A percentile compares a stretch with the other conserved stretches of the same genome.
Evolutionary conservation across 208 protist species (phyloP).

Genomic region (Trypanosoma cruzi): DNA sequence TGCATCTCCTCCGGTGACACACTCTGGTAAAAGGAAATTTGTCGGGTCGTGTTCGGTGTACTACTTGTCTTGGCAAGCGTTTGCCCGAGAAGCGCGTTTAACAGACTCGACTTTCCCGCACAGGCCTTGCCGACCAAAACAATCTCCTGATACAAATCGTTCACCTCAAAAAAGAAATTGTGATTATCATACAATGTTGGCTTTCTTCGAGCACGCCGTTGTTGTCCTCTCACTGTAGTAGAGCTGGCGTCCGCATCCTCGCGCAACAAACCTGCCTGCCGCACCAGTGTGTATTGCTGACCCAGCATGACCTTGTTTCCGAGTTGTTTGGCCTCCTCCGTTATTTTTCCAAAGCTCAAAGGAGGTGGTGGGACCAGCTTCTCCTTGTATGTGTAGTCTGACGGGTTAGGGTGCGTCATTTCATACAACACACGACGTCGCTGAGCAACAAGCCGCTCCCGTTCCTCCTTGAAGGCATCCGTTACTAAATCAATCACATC

Average conservation of each 20-base stretch:
- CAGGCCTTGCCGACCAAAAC: conserved; percentile 82
- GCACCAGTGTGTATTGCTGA: conserved; percentile 78
- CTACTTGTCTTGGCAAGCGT: conserved; percentile 84
- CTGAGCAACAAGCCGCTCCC: conserved; percentile 51
- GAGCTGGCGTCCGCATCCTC: conserved; percentile 20
- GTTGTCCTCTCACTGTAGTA: not conserved
- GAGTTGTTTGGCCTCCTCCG: conserved; percentile 61
- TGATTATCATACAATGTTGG: conserved; percentile 79
- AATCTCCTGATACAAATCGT: conserved; percentile 91
- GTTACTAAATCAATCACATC: conserved; percentile 90
- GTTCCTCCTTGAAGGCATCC: conserved; percentile 72
- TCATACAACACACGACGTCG: conserved; percentile 82
- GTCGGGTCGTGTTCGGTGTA: conserved; percentile 83
- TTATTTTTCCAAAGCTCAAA: conserved; percentile 83
- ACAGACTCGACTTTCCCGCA: conserved; percentile 87
- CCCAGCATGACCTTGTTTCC: conserved; percentile 74
- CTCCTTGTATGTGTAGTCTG: conserved; percentile 86
- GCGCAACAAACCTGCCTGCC: conserved; percentile 57
- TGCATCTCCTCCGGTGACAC: conserved; percentile 79
- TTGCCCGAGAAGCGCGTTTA: conserved; percentile 87
- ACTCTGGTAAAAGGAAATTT: conserved; percentile 90
- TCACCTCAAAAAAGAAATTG: conserved; percentile 93
- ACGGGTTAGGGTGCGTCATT: conserved; percentile 78
- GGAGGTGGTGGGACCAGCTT: conserved; percentile 89
- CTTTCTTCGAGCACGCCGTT: conserved; percentile 35